These are phyloP conservation scores for Stachybotrys chlorohalonatus DNA, from an alignment of 2,329 filamentous ascomycete genomes.

Conservation along the genomic window DNA sequence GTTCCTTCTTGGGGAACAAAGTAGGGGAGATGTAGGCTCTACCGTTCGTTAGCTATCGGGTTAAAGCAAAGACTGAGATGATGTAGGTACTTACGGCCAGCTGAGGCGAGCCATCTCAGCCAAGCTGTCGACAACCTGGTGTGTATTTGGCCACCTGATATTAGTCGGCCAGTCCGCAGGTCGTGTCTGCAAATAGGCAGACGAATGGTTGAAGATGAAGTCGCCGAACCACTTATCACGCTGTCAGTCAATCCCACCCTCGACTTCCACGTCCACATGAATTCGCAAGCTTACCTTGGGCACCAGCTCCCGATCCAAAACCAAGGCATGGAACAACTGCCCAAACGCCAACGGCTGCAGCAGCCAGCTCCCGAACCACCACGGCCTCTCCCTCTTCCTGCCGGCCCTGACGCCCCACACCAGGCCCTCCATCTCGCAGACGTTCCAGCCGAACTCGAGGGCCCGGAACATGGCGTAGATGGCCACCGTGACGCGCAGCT, in stretches of 20 bases:
- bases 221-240: conserved; percentile 27
- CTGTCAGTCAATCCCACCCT: conserved; percentile 1
- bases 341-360: conserved; percentile 68
- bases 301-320: conserved; percentile 70
- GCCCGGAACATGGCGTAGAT: conserved; percentile 76
- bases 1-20: conserved; percentile 64
- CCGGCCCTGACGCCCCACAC: conserved; percentile 51
- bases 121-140: conserved; percentile 72
- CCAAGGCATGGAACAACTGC: conserved; percentile 65
- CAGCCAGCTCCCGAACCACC: conserved; percentile 82
- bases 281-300: conserved; percentile 39
- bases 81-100: conserved; percentile 62
- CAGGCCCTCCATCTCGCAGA: conserved; percentile 64
- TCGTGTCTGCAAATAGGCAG: conserved; percentile 67
- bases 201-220: conserved; percentile 60
- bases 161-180: conserved; percentile 59
- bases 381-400: conserved; percentile 54
- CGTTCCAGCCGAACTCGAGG: conserved; percentile 80
- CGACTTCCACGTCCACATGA: too few species aligned
- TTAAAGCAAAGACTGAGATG: background rate
- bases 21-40: conserved; percentile 77
- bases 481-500: conserved; percentile 67
- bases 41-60: conserved; percentile 3
- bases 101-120: conserved; percentile 70
- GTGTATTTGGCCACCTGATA: conserved; percentile 65